These are phyloP conservation scores for Astrothelium subdiscretum DNA, from an alignment of 495 filamentous ascomycete genomes.

Conservation along the genomic window DNA sequence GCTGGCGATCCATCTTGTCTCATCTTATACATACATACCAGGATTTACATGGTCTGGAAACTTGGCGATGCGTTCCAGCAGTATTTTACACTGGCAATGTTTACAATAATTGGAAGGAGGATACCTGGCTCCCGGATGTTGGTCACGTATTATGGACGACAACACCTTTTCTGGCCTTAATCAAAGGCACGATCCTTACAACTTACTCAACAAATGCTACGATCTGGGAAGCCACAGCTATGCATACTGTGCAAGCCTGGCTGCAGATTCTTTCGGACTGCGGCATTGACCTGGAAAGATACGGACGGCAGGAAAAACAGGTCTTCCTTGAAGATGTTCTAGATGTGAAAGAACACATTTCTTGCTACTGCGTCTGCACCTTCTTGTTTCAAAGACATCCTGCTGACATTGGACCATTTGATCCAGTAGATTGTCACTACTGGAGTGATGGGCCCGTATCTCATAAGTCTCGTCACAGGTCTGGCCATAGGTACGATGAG, in stretches of 20 bases:
- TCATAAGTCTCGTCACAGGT: not conserved
- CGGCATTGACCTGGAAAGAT: not conserved
- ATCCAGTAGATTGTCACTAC: not conserved
- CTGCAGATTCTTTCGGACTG: not conserved
- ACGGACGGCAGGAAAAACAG: not conserved
- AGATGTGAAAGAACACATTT: not conserved
- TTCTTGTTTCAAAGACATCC: not conserved
- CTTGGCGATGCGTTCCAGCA: not conserved
- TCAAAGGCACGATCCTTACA: not conserved
- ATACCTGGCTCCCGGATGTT: not conserved
- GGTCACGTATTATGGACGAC: not conserved
- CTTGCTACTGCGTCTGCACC: not conserved
- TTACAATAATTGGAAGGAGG: not conserved
- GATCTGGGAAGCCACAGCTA: not conserved
- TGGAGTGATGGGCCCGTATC: not conserved
- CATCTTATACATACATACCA: not conserved
- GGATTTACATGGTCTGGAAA: not conserved
- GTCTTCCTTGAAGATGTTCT: not conserved
- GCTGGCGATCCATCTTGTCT: not conserved
- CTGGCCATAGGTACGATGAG: not conserved
- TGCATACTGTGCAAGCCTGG: not conserved
- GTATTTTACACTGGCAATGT: no score
- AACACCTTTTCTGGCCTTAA: not conserved
- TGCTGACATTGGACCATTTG: not conserved
- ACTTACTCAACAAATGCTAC: not conserved